phyloP scores from a whole-genome alignment of 2,329 filamentous ascomycete genomes.

The Macrophomina pseudophaseolina region DNA sequence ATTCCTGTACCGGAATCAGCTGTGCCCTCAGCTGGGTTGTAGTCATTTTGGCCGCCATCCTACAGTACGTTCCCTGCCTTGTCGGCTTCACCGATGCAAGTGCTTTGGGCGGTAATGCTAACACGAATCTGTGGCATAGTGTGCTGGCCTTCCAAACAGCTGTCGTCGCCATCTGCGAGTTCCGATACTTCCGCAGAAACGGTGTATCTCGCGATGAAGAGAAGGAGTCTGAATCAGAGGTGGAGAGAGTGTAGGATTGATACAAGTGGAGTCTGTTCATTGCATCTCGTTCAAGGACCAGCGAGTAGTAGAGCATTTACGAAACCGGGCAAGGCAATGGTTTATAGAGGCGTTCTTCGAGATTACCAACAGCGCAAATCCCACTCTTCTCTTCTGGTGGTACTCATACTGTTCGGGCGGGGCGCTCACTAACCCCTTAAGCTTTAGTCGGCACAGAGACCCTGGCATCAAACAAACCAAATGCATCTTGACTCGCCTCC shows the following conservation, averaged over 20 bases:
- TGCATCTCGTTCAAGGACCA: no score
- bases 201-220: not conserved
- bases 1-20: constrained; percentile 29
- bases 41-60: constrained; percentile 25
- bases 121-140: not conserved
- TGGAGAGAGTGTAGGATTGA: no score
- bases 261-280: no score
- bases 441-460: not conserved
- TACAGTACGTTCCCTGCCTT: constrained; percentile 25
- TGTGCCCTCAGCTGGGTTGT: constrained; percentile 35
- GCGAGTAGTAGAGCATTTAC: not conserved
- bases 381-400: no score
- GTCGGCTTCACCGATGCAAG: not conserved
- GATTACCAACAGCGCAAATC: no score
- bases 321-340: no score
- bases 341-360: no score
- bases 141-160: constrained; percentile 3
- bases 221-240: not conserved
- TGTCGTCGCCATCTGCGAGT: not conserved
- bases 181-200: not conserved
- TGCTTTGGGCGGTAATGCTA: not conserved
- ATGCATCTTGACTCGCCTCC: not conserved
- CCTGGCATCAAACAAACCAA: not conserved
- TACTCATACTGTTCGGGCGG: no score
- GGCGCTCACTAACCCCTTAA: no score